Evolutionary conservation across 345 rosid genomes (phyloP).

Genomic region (Toxicodendron radicans): DNA sequence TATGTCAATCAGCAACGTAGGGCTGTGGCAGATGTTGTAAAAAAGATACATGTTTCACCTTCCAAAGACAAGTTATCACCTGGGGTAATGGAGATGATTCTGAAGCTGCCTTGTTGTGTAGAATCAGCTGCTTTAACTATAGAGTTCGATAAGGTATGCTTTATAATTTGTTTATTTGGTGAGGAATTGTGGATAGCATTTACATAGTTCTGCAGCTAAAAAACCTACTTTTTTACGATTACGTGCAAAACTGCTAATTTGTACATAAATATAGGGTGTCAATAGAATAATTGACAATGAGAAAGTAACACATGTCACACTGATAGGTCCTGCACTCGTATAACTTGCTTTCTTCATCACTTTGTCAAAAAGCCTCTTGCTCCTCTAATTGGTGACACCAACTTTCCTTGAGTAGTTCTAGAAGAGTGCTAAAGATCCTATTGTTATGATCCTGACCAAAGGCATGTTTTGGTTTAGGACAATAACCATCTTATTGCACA

Average conservation of each 20-base stretch:
- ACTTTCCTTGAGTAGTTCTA: background rate
- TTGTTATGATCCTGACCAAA: background rate
- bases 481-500: background rate
- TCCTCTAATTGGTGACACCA: background rate
- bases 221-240: no score
- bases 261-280: slow-evolving; percentile 1
- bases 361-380: background rate
- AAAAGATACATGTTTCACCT: slow-evolving; percentile 76
- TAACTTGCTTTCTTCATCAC: background rate
- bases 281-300: background rate
- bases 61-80: slow-evolving; percentile 90
- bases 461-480: slow-evolving; percentile 14
- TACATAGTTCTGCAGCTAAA: background rate
- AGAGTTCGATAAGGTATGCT: slow-evolving; percentile 88
- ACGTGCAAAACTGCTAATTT: background rate
- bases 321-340: background rate
- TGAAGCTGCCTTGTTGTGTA: slow-evolving; percentile 72
- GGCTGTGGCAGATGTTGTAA: slow-evolving; percentile 47
- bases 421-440: background rate
- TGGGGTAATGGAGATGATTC: slow-evolving; percentile 85
- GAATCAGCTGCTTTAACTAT: slow-evolving; percentile 75
- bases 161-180: slow-evolving; percentile 3
- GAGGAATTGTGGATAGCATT: background rate
- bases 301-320: background rate
- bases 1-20: slow-evolving; percentile 67